Evolutionary conservation across 306 rosid species (phyloP).

Genomic region (Cajanus cajan): DNA sequence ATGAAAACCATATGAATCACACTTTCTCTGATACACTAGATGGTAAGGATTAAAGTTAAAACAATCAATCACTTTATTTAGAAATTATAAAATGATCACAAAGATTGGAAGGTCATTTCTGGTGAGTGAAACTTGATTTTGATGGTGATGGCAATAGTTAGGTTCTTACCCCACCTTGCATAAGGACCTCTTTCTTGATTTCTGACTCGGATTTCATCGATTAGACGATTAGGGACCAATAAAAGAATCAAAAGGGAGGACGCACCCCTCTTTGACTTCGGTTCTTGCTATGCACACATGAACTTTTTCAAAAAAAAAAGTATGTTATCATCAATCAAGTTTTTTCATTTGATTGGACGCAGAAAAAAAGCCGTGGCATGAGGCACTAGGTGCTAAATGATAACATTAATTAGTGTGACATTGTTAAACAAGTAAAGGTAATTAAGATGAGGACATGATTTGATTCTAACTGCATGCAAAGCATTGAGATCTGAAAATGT

Average conservation of each 20-base stretch:
- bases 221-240: slow-evolving; percentile 27
- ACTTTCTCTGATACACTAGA: slow-evolving; percentile 13
- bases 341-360: slow-evolving; percentile 16
- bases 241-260: neutral
- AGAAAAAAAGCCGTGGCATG: neutral
- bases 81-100: slow-evolving; percentile 16
- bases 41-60: neutral
- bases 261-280: slow-evolving; percentile 46
- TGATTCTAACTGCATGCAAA: neutral
- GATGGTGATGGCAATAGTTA: slow-evolving; percentile 38
- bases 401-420: slow-evolving; percentile 9
- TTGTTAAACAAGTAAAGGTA: neutral
- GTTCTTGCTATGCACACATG: slow-evolving; percentile 25
- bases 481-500: slow-evolving; percentile 20
- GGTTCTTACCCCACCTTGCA: slow-evolving; percentile 35
- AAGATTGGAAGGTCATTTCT: slow-evolving; percentile 31
- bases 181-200: slow-evolving; percentile 33
- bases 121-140: slow-evolving; percentile 25
- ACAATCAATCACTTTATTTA: slow-evolving; percentile 16
- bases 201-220: slow-evolving; percentile 40
- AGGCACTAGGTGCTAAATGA: neutral
- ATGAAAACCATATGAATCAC: slow-evolving; percentile 1
- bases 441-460: neutral
- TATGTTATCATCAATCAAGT: slow-evolving; percentile 8
- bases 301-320: slow-evolving; percentile 16